A percentile compares a stretch with the other conserved stretches of the same genome.
Conservation (phyloP, 2,329 filamentous ascomycete species). For the Pestalotiopsis sp. region DNA sequence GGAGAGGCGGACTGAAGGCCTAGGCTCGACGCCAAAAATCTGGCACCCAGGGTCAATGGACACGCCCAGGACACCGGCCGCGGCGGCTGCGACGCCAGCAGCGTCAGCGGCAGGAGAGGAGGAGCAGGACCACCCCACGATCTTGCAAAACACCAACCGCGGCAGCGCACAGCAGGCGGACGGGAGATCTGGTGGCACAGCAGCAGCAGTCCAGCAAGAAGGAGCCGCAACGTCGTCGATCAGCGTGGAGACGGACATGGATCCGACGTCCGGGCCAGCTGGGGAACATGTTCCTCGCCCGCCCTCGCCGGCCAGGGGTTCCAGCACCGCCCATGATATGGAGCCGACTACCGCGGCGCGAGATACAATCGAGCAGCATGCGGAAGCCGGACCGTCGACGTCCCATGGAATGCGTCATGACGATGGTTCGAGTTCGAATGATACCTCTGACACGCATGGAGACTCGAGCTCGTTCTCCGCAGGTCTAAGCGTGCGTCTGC, state of each 20-base stretch:
- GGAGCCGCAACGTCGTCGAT: not conserved
- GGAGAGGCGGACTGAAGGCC: not conserved
- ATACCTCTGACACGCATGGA: not conserved
- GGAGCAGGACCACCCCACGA: not conserved
- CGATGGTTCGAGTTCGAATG: not conserved
- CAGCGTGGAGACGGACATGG: not conserved
- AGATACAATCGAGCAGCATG: not conserved
- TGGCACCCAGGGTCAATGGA: not conserved
- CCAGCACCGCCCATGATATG: not conserved
- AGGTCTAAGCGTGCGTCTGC: not conserved
- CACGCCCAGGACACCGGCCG: not conserved
- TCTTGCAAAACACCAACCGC: not conserved
- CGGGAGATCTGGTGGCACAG: not conserved
- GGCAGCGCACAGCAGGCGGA: not conserved
- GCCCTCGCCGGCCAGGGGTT: not conserved
- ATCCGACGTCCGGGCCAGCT: not conserved
- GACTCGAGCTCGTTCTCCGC: slow-evolving; percentile 1
- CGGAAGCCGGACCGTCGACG: not conserved
- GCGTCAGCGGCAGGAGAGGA: not conserved
- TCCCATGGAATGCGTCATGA: not conserved
- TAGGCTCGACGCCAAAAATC: not conserved
- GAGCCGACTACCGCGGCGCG: not conserved
- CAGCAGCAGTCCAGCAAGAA: not conserved
- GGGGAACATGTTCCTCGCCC: not conserved
- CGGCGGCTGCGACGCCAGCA: not conserved